Percentiles rank a stretch among this genome's conserved stretches.
Evolutionary conservation across 345 rosid genomes (phyloP).

Genomic region (Viola odorata): DNA sequence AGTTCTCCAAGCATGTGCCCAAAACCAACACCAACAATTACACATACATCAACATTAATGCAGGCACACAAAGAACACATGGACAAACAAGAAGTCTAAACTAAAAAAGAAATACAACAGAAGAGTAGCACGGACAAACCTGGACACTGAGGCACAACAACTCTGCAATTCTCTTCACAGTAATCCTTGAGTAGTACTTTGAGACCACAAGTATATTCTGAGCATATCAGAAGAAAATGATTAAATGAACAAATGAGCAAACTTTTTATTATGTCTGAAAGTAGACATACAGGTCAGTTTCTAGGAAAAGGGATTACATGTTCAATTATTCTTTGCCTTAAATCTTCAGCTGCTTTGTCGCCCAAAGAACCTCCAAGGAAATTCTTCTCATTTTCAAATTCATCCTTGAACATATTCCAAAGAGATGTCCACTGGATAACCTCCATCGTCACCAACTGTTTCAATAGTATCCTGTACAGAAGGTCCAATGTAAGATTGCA

Average conservation of each 20-base stretch:
- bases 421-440: slow-evolving; percentile 95
- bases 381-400: slow-evolving; percentile 79
- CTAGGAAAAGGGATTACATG: slow-evolving; percentile 41
- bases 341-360: slow-evolving; percentile 92
- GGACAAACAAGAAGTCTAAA: no score
- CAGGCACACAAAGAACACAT: neutral
- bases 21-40: neutral
- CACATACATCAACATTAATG: neutral
- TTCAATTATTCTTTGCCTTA: slow-evolving; percentile 85
- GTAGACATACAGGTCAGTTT: neutral
- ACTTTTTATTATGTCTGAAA: neutral
- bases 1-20: neutral
- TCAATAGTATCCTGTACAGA: slow-evolving; percentile 62
- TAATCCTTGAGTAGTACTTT: slow-evolving; percentile 84
- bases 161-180: slow-evolving; percentile 82
- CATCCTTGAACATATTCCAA: slow-evolving; percentile 76
- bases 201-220: slow-evolving; percentile 99
- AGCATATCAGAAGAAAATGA: no score
- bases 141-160: slow-evolving; percentile 74
- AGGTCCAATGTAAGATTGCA: slow-evolving; percentile 1
- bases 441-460: slow-evolving; percentile 95
- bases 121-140: no score
- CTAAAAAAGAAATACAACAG: no score
- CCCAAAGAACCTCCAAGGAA: slow-evolving; percentile 84
- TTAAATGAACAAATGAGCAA: neutral